Evolutionary conservation across 2,329 filamentous ascomycete species (phyloP), one percentile per base, ranked within the genome.

Genomic region (Volutella citrinella): DNA sequence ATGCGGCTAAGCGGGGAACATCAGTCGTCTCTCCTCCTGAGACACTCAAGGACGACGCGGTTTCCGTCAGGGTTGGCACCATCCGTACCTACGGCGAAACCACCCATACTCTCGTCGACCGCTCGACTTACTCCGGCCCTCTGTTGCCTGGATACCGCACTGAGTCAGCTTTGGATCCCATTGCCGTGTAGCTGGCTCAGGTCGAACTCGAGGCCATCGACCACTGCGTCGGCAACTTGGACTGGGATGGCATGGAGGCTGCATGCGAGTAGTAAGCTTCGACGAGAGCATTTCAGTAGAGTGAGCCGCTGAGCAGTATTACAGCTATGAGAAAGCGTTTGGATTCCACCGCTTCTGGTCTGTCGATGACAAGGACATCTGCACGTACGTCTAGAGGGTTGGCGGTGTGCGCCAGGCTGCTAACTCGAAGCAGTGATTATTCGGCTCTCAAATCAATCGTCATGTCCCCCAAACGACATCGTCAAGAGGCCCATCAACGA

Each of bases 401-500:
- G n/a, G n/a, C n/a, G n/a, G n/a, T n/a, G n/a, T n/a, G n/a, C n/a
- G n/a, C n/a, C n/a, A n/a, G n/a, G n/a, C n/a, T n/a, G n/a, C n/a
- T n/a, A n/a, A n/a, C n/a, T n/a, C n/a, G n/a, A n/a, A n/a, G n/a
- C n/a, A n/a, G n/a, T n/a, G 89, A 95, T 58, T 96, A 87, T 74
- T 89, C 84, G 2, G 89, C 91, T 9, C 74, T 96, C 28, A 88
- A 83, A 65, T 87, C 80, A 55, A 82, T 96, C 54, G 91, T 96
- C 57, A 95, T 96, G 89, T 78, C 85, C 82, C 5, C 80, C 81
- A 40, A 87, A 90, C 68, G 84, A 91, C 38, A 62, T 84, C 6
- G 88, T 96, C 64, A 96, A 96, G 69, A 96, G 96, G 89, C 91
- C 91, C 54, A 95, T 97, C 76, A 96, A 96, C 70, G 90, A 96